Evolutionary conservation across 2,329 filamentous ascomycete species (phyloP).

Genomic region (Bipolaris cookei): DNA sequence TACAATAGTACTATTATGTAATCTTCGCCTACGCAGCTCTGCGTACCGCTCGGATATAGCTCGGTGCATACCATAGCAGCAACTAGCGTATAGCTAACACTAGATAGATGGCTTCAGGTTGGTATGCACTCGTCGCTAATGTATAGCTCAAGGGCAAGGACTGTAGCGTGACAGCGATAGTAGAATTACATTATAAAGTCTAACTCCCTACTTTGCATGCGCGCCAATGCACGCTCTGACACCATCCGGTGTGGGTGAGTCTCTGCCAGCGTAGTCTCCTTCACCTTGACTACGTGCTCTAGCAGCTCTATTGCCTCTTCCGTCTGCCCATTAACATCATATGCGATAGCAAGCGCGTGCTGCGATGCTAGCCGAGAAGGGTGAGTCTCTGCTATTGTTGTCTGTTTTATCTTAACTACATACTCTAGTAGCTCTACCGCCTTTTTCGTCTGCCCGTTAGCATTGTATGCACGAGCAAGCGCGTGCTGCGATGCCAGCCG

Average conservation of each 20-base stretch:
- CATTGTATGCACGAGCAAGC: conserved; percentile 2
- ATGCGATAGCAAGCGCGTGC: too few species aligned
- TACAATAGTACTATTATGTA: not conserved
- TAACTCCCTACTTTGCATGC: too few species aligned
- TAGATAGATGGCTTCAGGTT: too few species aligned
- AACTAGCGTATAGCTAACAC: too few species aligned
- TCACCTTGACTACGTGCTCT: conserved; percentile 12
- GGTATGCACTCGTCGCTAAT: too few species aligned
- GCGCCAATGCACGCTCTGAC: not conserved
- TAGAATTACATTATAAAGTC: too few species aligned
- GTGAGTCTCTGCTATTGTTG: too few species aligned
- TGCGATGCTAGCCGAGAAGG: too few species aligned
- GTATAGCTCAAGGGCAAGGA: too few species aligned
- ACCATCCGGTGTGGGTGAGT: conserved; percentile 1
- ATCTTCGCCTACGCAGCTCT: not conserved
- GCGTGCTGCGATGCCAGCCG: conserved; percentile 17
- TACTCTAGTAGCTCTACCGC: conserved; percentile 17
- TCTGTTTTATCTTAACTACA: not conserved
- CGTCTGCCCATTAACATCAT: conserved; percentile 9
- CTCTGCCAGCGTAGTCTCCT: conserved; percentile 1
- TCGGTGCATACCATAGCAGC: too few species aligned
- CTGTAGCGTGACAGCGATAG: too few species aligned
- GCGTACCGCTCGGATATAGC: too few species aligned
- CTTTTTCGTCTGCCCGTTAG: conserved; percentile 10
- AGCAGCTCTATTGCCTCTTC: conserved; percentile 13